These are phyloP conservation scores for Thelonectria blattea DNA, from an alignment of 2,329 filamentous ascomycete species.

Conservation along the genomic window DNA sequence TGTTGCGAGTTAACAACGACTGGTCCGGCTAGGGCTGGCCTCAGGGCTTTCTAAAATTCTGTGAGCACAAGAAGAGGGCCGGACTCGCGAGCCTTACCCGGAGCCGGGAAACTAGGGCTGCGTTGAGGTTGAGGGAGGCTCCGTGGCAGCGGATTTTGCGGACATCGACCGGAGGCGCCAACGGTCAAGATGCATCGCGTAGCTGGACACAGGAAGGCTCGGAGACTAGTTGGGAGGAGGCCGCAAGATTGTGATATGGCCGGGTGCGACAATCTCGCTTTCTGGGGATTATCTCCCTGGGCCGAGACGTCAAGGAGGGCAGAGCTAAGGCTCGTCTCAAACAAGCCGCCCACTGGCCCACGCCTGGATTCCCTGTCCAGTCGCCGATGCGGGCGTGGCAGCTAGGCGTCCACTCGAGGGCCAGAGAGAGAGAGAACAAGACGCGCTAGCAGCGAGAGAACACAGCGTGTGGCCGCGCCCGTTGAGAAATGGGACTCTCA, in stretches of 20 bases:
- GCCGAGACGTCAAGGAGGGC: neutral
- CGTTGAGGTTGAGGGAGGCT: slow-evolving; percentile 4
- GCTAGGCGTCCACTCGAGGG: slow-evolving; percentile 15
- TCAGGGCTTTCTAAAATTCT: slow-evolving; percentile 20
- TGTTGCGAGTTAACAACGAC: slow-evolving; percentile 26
- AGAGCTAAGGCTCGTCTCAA: slow-evolving; percentile 28
- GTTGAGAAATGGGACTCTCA: neutral
- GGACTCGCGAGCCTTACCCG: slow-evolving; percentile 2
- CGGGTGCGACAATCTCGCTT: slow-evolving; percentile 19
- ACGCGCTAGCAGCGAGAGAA: slow-evolving; percentile 10
- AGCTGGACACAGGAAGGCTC: slow-evolving; percentile 1
- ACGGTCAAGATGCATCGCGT: slow-evolving; percentile 14
- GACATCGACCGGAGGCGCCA: slow-evolving; percentile 23
- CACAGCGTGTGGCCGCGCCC: neutral
- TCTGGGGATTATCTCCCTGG: slow-evolving; percentile 6
- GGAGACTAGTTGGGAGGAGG: neutral
- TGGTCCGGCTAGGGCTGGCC: slow-evolving; percentile 29
- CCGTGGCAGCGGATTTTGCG: slow-evolving; percentile 28
- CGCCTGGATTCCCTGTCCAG: slow-evolving; percentile 32
- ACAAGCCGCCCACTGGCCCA: slow-evolving; percentile 22
- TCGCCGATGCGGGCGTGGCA: slow-evolving; percentile 21
- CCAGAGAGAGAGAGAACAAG: neutral
- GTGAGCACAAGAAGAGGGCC: slow-evolving; percentile 6
- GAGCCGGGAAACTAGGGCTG: slow-evolving; percentile 16
- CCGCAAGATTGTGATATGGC: slow-evolving; percentile 8